Evolutionary conservation across 108 stramenopile genomes (phyloP).

Genomic region (Cyclostephanos tholiformis): DNA sequence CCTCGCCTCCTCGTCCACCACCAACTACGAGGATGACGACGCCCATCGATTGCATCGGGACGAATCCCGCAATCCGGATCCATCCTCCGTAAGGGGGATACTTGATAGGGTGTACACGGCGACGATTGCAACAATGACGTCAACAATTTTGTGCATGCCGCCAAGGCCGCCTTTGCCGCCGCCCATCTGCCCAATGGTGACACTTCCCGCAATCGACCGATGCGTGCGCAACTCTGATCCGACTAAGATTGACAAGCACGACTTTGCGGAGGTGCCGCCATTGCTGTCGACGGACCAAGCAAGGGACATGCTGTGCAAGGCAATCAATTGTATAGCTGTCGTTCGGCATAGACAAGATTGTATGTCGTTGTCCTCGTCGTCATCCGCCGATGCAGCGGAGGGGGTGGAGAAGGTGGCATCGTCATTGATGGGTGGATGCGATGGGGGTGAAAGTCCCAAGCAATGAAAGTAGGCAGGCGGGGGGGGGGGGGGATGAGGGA

Average conservation of each 20-base stretch:
- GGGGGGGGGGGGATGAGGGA: too few species aligned
- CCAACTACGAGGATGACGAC: too few species aligned
- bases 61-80: too few species aligned
- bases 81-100: too few species aligned
- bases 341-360: neutral
- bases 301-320: neutral
- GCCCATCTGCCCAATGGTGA: too few species aligned
- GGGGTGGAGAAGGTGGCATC: neutral
- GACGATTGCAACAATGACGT: too few species aligned
- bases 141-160: too few species aligned
- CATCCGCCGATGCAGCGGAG: neutral
- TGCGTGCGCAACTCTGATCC: slow-evolving; percentile 17
- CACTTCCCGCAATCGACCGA: slow-evolving; percentile 5
- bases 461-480: neutral
- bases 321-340: neutral
- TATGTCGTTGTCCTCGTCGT: neutral
- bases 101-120: too few species aligned
- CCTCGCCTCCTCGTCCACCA: too few species aligned
- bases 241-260: slow-evolving; percentile 14
- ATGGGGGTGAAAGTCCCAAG: neutral
- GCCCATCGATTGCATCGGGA: too few species aligned
- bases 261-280: slow-evolving; percentile 16
- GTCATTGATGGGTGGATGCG: neutral
- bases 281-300: neutral
- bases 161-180: too few species aligned